Base-by-base conservation (phyloP, 2,329 filamentous ascomycete species). In the Fusarium xyrophilum region DNA sequence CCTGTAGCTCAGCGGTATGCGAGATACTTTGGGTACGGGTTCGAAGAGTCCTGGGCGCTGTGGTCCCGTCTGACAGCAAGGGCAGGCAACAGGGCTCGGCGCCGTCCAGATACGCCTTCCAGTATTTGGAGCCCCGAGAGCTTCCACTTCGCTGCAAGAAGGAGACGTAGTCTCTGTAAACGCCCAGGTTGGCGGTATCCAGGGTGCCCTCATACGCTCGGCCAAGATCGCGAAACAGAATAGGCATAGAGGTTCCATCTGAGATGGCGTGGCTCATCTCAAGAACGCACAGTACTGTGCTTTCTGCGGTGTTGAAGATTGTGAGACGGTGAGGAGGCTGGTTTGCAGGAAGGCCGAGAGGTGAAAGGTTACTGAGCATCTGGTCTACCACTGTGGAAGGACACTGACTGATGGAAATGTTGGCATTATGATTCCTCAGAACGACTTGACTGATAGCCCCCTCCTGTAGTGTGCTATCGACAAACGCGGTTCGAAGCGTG, bases 221-320 rank as follows among this genome's bases (percentile, higher is more conserved):
- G 4, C 53, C 46, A 9, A 72, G 25, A 13, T 74, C 66, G 7
- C 52, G 60, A 46, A 70, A 69, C 1, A 74, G 36, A n/a, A 68
- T 57, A 10, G 64, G 59, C 58, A 73, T 61, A 4, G 65, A 74
- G 1, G 64, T 68, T 17, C 63, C 71, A 21, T 73, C 71, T 0
- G 55, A 36, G 17, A 73, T 64, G 4, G 71, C 69, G 10, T 73
- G 71, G 13, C 71, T 72, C 60, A 73, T 73, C 27, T 73, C 67
- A 1, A 73, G 42, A 2, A 62, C 6, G 21, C 71, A 73, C 3
- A 4, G 5, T 0, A 67, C 67, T 3, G 13, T 33, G 4, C 12
- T 39, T 4, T 42, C 28, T 6, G n/a, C 1, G 3, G 53, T 40
- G 11, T 58, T 59, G 17, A 42, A 60, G 14, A 73, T 60, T 4